phyloP scores from a whole-genome alignment of 768 basidiomycete genomes.

The Mrakia blollopis region DNA sequence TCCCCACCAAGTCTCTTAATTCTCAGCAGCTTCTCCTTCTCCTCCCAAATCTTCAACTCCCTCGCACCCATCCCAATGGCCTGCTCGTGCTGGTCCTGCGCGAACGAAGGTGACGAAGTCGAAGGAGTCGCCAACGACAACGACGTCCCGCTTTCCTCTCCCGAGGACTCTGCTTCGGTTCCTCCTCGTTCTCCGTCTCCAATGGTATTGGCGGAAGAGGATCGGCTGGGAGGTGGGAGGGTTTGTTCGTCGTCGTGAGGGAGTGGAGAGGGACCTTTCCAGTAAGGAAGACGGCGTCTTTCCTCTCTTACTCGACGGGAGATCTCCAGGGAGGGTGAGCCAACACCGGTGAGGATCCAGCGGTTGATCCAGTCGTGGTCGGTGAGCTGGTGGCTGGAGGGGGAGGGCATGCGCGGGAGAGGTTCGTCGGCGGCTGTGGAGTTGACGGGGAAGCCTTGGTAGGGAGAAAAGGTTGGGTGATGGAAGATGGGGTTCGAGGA shows the following conservation, averaged over 20 bases:
- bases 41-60: not conserved
- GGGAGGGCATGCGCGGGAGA: too few relatives aligned
- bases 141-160: not conserved
- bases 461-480: not conserved
- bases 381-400: not conserved
- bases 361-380: not conserved
- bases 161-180: not conserved
- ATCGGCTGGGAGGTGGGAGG: not conserved
- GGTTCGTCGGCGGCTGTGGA: too few relatives aligned
- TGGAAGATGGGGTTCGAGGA: not conserved
- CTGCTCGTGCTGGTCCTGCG: not conserved
- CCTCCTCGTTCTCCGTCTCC: not conserved
- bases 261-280: not conserved
- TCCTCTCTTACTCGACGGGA: not conserved
- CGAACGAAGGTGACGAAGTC: not conserved
- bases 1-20: too few relatives aligned
- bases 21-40: not conserved
- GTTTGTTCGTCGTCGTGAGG: not conserved
- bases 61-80: not conserved
- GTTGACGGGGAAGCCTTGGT: too few relatives aligned
- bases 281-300: not conserved
- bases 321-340: not conserved
- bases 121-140: not conserved
- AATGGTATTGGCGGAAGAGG: not conserved
- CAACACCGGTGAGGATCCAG: not conserved